These are phyloP conservation scores for Achaetomium macrosporum DNA, from an alignment of 2,329 filamentous ascomycete species.

Conservation along the genomic window DNA sequence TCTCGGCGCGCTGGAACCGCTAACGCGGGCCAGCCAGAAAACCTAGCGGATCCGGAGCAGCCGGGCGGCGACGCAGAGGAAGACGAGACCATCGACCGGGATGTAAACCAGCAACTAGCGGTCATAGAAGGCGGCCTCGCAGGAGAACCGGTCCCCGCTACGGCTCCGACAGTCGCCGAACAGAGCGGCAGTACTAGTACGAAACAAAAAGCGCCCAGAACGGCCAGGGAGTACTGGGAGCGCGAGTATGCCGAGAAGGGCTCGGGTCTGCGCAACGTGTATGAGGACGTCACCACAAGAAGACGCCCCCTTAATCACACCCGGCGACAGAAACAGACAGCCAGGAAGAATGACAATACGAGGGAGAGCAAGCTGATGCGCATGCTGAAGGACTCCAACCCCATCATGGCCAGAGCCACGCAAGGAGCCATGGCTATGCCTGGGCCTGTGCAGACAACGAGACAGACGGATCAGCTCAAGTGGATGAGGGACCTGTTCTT, in stretches of 20 bases:
- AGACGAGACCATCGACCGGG: no score
- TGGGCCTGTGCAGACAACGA: not conserved
- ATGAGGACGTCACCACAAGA: not conserved
- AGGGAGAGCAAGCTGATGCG: not conserved
- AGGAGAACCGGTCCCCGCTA: no score
- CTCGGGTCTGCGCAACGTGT: not conserved
- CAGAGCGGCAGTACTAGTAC: no score
- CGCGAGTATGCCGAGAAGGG: not conserved
- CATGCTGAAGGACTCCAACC: not conserved
- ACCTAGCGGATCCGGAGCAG: no score
- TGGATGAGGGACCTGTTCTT: not conserved
- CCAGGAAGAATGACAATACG: not conserved
- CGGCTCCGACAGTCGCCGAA: no score
- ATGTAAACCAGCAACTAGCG: no score
- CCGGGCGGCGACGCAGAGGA: no score
- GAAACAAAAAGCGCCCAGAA: not conserved
- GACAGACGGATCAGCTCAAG: not conserved
- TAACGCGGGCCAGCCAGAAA: no score
- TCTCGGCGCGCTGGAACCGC: no score
- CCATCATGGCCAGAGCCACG: conserved; percentile 5
- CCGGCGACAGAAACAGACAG: not conserved
- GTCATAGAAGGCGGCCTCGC: no score
- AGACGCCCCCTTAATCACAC: not conserved
- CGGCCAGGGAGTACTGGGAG: conserved; percentile 6
- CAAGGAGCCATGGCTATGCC: not conserved